Evolutionary conservation across 1,284 basidiomycete species (phyloP).

Genomic region (Mycocalia duriaeana): DNA sequence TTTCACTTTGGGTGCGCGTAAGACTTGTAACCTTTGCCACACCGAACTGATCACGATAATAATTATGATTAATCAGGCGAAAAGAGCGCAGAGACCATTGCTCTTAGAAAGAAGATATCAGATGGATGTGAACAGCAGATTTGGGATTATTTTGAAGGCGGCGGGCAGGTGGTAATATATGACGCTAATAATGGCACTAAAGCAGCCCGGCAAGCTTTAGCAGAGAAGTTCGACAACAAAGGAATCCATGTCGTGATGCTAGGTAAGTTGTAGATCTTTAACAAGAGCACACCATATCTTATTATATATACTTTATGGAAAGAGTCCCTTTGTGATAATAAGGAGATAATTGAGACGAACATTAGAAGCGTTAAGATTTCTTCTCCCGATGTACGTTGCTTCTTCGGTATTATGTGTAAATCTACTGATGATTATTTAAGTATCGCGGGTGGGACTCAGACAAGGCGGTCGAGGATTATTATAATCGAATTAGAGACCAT

Average conservation of each 20-base stretch:
- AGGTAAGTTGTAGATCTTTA: slow-evolving; percentile 46
- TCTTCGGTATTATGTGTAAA: too few relatives aligned
- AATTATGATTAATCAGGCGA: slow-evolving; percentile 42
- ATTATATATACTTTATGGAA: too few relatives aligned
- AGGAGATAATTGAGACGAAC: slow-evolving; percentile 90
- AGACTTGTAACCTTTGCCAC: not conserved
- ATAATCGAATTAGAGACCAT: slow-evolving; percentile 82
- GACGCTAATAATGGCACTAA: slow-evolving; percentile 96
- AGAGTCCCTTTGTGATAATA: slow-evolving; percentile 87
- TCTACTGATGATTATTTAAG: too few relatives aligned
- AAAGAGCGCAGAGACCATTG: slow-evolving; percentile 76
- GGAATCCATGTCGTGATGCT: slow-evolving; percentile 92
- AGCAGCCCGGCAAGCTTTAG: slow-evolving; percentile 62
- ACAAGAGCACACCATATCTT: too few relatives aligned
- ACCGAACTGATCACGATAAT: not conserved
- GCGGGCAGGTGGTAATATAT: slow-evolving; percentile 96
- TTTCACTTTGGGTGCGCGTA: slow-evolving; percentile 73
- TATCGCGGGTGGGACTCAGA: slow-evolving; percentile 93
- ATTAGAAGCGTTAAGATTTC: slow-evolving; percentile 97
- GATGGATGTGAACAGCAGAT: slow-evolving; percentile 85
- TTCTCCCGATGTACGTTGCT: slow-evolving; percentile 80
- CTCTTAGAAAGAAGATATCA: slow-evolving; percentile 69
- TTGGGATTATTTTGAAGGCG: slow-evolving; percentile 81
- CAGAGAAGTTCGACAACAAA: slow-evolving; percentile 79
- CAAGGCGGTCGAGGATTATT: slow-evolving; percentile 88